Evolutionary conservation across 73 alveolate genomes (phyloP).

Genomic region (Stentor coeruleus): DNA sequence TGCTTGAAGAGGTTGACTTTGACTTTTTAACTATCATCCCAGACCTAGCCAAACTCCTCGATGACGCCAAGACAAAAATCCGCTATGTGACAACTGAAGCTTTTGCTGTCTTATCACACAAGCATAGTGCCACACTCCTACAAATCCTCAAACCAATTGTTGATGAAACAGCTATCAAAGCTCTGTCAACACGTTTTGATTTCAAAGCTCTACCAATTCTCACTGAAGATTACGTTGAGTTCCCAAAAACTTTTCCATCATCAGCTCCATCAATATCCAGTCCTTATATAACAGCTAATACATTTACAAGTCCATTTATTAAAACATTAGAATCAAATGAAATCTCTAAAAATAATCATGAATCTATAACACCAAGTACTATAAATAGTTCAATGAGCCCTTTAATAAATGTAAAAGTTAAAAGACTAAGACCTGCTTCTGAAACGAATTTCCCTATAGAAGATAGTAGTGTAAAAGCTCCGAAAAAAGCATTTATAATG

Average conservation of each 20-base stretch:
- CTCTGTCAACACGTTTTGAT: background rate
- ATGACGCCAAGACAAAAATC: slow-evolving; percentile 27
- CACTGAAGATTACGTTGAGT: slow-evolving; percentile 10
- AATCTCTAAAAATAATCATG: background rate
- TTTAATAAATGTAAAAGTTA: too few relatives aligned
- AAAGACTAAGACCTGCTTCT: background rate
- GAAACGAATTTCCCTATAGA: background rate
- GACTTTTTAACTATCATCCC: background rate
- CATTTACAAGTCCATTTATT: background rate
- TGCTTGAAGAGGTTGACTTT: slow-evolving; percentile 18
- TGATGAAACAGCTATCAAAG: background rate
- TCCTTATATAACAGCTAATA: slow-evolving; percentile 8
- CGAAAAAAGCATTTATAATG: background rate
- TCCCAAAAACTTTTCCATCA: slow-evolving; percentile 2
- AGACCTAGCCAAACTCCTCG: slow-evolving; percentile 10
- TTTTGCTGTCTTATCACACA: slow-evolving; percentile 13
- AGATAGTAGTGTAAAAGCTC: background rate
- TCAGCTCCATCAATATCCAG: slow-evolving; percentile 20
- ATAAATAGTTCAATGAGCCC: background rate
- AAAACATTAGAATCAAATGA: background rate
- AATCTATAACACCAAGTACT: background rate
- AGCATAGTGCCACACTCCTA: background rate
- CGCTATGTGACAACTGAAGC: slow-evolving; percentile 17
- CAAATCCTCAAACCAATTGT: slow-evolving; percentile 3
- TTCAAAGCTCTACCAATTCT: slow-evolving; percentile 11